A percentile compares a stretch with the other conserved stretches of the same genome.
phyloP scores from a whole-genome alignment of 192 early-diverging fungal species.

The Radiomyces spectabilis region DNA sequence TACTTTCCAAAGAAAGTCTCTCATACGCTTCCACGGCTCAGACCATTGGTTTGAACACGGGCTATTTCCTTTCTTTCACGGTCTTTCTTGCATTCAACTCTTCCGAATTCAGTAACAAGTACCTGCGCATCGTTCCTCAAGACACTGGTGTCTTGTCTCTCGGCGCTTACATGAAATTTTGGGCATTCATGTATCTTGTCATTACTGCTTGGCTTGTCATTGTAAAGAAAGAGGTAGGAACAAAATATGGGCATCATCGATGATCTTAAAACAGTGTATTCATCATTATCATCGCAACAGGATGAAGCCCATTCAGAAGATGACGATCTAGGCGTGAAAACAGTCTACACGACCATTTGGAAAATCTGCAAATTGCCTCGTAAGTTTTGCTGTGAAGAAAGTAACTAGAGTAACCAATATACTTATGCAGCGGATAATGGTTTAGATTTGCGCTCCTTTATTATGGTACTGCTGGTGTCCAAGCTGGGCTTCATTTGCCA shows the following conservation, averaged over 20 bases:
- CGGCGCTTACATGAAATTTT: slow-evolving; percentile 86
- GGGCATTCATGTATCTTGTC: slow-evolving; percentile 84
- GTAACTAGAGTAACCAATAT: background rate
- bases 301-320: slow-evolving; percentile 28
- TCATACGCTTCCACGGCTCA: slow-evolving; percentile 91
- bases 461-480: slow-evolving; percentile 70
- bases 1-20: slow-evolving; percentile 86
- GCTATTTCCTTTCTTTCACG: slow-evolving; percentile 94
- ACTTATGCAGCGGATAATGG: background rate
- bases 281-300: too few relatives aligned
- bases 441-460: slow-evolving; percentile 79
- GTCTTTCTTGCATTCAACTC: slow-evolving; percentile 96
- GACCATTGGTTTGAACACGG: slow-evolving; percentile 93
- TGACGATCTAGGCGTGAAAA: slow-evolving; percentile 54
- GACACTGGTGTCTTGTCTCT: slow-evolving; percentile 74
- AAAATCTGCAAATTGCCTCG: slow-evolving; percentile 78
- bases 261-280: too few relatives aligned
- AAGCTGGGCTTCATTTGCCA: slow-evolving; percentile 97
- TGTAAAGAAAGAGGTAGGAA: slow-evolving; percentile 60
- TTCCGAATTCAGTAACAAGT: slow-evolving; percentile 91
- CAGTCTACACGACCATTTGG: slow-evolving; percentile 87
- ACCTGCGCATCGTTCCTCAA: slow-evolving; percentile 57
- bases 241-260: too few relatives aligned
- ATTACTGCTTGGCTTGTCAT: slow-evolving; percentile 80
- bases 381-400: slow-evolving; percentile 23